Percentiles rank a stretch among this genome's conserved stretches.
Conservation (phyloP, 441 rosid species). For the Bocquillonia castaneifolia region DNA sequence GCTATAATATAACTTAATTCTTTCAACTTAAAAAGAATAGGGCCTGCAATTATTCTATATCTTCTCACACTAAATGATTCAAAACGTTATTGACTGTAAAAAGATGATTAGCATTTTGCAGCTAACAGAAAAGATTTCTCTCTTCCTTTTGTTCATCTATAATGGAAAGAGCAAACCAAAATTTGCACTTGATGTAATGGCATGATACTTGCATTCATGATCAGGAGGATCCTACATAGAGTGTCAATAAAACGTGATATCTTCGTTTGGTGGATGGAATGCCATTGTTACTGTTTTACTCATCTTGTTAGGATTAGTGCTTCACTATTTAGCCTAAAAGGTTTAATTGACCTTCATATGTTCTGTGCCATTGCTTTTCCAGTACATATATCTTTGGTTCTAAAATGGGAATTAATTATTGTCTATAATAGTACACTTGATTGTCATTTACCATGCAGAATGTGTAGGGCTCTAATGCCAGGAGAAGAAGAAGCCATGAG, state of each 20-base stretch:
- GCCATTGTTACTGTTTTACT: not conserved
- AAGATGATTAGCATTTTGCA: not conserved
- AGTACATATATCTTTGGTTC: not conserved
- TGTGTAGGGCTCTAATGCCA: slow-evolving; percentile 96
- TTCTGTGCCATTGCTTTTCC: slow-evolving; percentile 5
- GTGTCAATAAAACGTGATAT: not conserved
- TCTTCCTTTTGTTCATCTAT: not conserved
- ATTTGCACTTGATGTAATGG: not conserved
- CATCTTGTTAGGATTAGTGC: not conserved
- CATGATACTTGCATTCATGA: not conserved
- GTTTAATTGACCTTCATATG: slow-evolving; percentile 1
- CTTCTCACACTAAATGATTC: not conserved
- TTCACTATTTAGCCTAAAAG: not conserved
- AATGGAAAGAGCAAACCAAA: not conserved
- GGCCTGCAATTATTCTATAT: not conserved
- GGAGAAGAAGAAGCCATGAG: slow-evolving; percentile 86
- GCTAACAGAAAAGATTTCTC: not conserved
- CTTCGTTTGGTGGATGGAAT: not conserved
- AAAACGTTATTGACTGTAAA: not conserved
- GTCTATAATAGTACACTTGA: not conserved
- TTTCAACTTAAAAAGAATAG: no score
- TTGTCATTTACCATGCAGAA: slow-evolving; percentile 41
- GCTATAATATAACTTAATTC: not conserved
- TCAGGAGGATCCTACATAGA: not conserved
- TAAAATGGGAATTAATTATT: not conserved